phyloP scores from a whole-genome alignment of 495 filamentous ascomycete species.

The Lasiosphaeria ovina region DNA sequence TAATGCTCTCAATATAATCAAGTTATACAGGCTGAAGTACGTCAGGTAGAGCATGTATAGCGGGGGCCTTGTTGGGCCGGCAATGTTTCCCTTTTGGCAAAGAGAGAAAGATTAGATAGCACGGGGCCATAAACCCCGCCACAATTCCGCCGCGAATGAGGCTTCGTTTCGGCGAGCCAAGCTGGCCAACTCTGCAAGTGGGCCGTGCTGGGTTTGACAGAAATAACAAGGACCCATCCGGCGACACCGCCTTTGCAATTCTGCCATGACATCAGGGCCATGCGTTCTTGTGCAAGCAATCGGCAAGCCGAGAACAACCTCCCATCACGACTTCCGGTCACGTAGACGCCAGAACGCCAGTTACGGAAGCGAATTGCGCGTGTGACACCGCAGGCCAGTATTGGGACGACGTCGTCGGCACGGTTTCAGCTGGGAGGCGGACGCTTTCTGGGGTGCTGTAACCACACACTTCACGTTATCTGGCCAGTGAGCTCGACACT shows the following conservation, averaged over 20 bases:
- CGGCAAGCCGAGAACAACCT: conserved; percentile 7
- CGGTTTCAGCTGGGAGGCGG: not conserved
- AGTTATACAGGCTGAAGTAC: too few species aligned
- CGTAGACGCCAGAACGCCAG: not conserved
- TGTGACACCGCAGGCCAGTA: not conserved
- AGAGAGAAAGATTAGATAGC: too few species aligned
- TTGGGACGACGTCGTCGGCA: not conserved
- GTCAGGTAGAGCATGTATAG: too few species aligned
- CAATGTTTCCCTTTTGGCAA: too few species aligned
- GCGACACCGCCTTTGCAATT: conserved; percentile 5
- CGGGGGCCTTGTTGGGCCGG: too few species aligned
- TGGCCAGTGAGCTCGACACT: not conserved
- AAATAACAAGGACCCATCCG: not conserved
- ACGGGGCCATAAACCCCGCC: too few species aligned
- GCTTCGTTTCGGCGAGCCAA: too few species aligned
- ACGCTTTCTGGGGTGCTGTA: not conserved
- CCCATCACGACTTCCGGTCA: not conserved
- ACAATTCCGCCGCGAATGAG: too few species aligned
- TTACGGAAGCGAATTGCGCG: not conserved
- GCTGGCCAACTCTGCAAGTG: too few species aligned
- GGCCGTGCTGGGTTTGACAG: not conserved
- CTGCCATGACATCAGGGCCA: conserved; percentile 7
- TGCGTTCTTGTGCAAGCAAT: conserved; percentile 13
- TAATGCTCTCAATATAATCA: too few species aligned
- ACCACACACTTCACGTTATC: not conserved